Evolutionary conservation across 805 yeast genomes (phyloP).

Genomic region (Barnettozyma salicaria): DNA sequence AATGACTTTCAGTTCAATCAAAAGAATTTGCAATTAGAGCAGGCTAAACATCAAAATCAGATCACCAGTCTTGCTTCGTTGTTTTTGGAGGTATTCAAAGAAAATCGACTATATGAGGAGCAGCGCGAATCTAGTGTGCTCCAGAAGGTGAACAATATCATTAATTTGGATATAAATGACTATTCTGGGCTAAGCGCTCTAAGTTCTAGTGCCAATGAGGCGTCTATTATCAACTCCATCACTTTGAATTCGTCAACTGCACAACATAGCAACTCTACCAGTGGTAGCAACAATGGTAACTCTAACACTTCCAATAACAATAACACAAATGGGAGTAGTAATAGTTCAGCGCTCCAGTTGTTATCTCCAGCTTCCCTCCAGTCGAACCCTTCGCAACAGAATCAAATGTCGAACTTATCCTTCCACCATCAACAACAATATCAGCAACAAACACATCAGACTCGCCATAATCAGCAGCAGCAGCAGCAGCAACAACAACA

Average conservation of each 20-base stretch:
- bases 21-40: constrained; percentile 23
- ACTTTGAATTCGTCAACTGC: constrained; percentile 18
- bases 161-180: constrained; percentile 20
- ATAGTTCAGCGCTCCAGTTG: no score
- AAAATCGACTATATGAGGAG: constrained; percentile 23
- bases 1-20: constrained; percentile 22
- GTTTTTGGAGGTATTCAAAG: constrained; percentile 23
- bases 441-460: constrained; percentile 6
- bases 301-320: not conserved
- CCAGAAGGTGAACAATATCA: constrained; percentile 20
- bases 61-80: constrained; percentile 21
- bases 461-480: constrained; percentile 7
- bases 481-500: constrained; percentile 6
- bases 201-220: constrained; percentile 13
- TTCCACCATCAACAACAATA: constrained; percentile 10
- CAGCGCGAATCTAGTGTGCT: constrained; percentile 19
- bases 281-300: not conserved
- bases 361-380: constrained; percentile 18
- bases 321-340: no score
- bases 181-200: constrained; percentile 13
- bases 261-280: not conserved
- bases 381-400: constrained; percentile 10
- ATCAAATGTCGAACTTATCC: no score
- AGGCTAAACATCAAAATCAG: constrained; percentile 23
- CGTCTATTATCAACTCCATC: constrained; percentile 21